These are phyloP conservation scores for Talaromyces sp. DNA, from an alignment of 2,329 filamentous ascomycete genomes.

Conservation along the genomic window DNA sequence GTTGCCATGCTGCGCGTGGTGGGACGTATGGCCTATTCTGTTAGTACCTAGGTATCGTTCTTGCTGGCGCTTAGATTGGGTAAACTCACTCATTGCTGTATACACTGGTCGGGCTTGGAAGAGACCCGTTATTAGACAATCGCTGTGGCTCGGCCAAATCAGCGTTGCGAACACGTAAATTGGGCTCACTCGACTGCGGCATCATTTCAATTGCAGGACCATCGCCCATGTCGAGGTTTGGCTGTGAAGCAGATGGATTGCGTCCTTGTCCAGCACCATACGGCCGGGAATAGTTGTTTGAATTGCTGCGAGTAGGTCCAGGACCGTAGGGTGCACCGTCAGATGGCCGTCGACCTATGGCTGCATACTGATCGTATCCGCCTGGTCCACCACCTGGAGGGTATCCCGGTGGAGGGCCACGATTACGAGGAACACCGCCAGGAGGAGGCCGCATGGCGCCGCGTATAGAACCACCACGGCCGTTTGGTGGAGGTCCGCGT, in stretches of 20 bases:
- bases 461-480: slow-evolving; percentile 46
- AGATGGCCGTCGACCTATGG: slow-evolving; percentile 27
- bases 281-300: slow-evolving; percentile 30
- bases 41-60: slow-evolving; percentile 26
- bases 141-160: slow-evolving; percentile 9
- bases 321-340: slow-evolving; percentile 40
- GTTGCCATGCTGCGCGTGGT: slow-evolving; percentile 46
- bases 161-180: slow-evolving; percentile 18
- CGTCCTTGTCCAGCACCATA: slow-evolving; percentile 26
- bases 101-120: slow-evolving; percentile 66
- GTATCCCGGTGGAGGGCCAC: slow-evolving; percentile 53
- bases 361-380: slow-evolving; percentile 36
- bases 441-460: slow-evolving; percentile 34
- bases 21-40: slow-evolving; percentile 40
- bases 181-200: slow-evolving; percentile 59
- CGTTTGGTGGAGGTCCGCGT: slow-evolving; percentile 37
- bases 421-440: slow-evolving; percentile 45
- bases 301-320: slow-evolving; percentile 27
- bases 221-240: slow-evolving; percentile 27
- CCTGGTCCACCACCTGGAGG: slow-evolving; percentile 42
- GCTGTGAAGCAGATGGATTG: slow-evolving; percentile 34
- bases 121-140: slow-evolving; percentile 22
- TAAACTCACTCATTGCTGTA: slow-evolving; percentile 72
- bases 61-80: not conserved
- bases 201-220: slow-evolving; percentile 78